phyloP scores from a whole-genome alignment of 495 filamentous ascomycete genomes.

The Alectoria sarmentosa region DNA sequence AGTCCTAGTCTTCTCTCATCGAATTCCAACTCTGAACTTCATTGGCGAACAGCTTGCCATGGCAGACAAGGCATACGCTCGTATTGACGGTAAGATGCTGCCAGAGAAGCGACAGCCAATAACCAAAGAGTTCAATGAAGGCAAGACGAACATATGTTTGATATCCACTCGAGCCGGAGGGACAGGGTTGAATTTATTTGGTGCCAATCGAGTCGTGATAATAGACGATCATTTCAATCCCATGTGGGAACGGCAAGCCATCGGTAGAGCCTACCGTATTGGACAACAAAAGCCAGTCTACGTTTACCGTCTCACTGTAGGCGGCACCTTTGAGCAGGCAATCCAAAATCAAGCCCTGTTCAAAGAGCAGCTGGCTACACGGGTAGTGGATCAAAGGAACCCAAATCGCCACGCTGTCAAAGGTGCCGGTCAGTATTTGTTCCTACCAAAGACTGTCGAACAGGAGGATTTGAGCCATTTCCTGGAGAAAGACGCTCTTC shows the following conservation, averaged over 20 bases:
- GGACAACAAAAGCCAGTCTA: constrained; percentile 78
- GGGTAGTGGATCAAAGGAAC: constrained; percentile 80
- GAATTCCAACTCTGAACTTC: constrained; percentile 59
- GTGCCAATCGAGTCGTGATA: constrained; percentile 83
- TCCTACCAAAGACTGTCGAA: constrained; percentile 44
- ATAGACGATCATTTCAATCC: constrained; percentile 83
- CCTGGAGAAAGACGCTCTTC: constrained; percentile 53
- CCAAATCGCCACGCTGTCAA: constrained; percentile 49
- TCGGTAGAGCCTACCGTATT: constrained; percentile 81
- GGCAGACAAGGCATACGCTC: constrained; percentile 38
- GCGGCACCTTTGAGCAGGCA: constrained; percentile 70
- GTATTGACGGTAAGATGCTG: constrained; percentile 59
- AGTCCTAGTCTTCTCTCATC: constrained; percentile 70
- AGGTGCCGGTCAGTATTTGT: constrained; percentile 47
- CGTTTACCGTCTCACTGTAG: constrained; percentile 78
- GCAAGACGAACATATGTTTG: constrained; percentile 51
- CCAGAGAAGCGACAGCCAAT: constrained; percentile 49
- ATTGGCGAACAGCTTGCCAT: constrained; percentile 49
- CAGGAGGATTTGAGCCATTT: constrained; percentile 47
- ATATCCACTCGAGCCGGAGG: constrained; percentile 82
- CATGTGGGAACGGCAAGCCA: constrained; percentile 75
- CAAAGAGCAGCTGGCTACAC: constrained; percentile 70
- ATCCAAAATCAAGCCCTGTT: constrained; percentile 66
- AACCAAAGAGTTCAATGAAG: constrained; percentile 59
- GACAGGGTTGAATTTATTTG: constrained; percentile 71